phyloP scores from a whole-genome alignment of 805 yeast genomes.

The Nakazawaea populi region DNA sequence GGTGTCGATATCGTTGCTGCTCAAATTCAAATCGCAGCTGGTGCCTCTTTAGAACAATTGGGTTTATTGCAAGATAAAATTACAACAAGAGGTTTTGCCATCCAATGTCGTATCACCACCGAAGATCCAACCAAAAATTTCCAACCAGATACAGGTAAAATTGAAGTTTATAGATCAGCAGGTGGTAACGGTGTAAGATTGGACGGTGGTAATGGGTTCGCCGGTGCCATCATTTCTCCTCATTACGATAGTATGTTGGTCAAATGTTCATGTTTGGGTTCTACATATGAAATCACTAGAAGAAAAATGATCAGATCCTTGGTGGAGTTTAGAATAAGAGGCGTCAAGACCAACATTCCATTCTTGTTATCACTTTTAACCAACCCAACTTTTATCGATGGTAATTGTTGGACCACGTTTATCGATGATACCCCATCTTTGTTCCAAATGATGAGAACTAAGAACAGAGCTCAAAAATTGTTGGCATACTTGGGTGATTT shows the following conservation, averaged over 20 bases:
- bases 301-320: constrained; percentile 96
- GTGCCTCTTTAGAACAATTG: constrained; percentile 87
- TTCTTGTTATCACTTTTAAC: constrained; percentile 89
- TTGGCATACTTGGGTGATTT: constrained; percentile 88
- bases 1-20: constrained; percentile 98
- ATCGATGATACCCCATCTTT: constrained; percentile 96
- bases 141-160: constrained; percentile 98
- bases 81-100: constrained; percentile 95
- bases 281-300: constrained; percentile 93
- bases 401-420: constrained; percentile 96
- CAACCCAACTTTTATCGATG: constrained; percentile 77
- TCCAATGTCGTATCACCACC: constrained; percentile 98
- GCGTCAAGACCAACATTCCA: constrained; percentile 98
- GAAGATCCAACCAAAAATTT: constrained; percentile 95
- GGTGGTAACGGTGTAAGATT: constrained; percentile 99
- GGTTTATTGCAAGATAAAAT: constrained; percentile 93
- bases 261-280: constrained; percentile 95
- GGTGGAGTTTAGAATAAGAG: constrained; percentile 97
- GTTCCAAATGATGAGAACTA: constrained; percentile 91
- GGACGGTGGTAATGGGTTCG: constrained; percentile 98
- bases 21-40: constrained; percentile 98
- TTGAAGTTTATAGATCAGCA: constrained; percentile 95
- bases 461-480: constrained; percentile 94
- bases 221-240: constrained; percentile 94
- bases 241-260: constrained; percentile 98